phyloP scores from a whole-genome alignment of 768 basidiomycete genomes.

The Amanita pseudoporphyria region DNA sequence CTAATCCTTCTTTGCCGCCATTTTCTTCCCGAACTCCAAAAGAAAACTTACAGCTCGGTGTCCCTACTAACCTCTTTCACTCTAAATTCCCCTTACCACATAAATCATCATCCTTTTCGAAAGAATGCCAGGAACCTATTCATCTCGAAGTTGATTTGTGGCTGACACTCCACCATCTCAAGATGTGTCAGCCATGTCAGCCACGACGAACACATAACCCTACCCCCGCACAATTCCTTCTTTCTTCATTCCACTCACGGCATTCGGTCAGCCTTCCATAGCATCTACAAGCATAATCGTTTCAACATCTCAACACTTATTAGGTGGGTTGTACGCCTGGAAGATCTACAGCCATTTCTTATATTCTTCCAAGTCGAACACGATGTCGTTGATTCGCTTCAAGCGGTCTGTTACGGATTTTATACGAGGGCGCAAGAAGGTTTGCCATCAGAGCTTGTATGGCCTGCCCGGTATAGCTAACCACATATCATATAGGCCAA shows the following conservation, averaged over 20 bases:
- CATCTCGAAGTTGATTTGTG: neutral
- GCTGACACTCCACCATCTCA: slow-evolving; percentile 1
- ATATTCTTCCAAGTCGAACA: neutral
- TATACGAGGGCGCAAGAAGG: slow-evolving; percentile 6
- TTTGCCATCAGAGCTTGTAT: neutral
- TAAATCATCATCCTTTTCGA: too few relatives aligned
- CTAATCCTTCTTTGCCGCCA: too few relatives aligned
- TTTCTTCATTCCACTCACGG: neutral
- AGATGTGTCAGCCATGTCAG: slow-evolving; percentile 6
- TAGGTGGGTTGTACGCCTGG: neutral
- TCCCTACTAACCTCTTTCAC: too few relatives aligned
- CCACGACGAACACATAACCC: neutral
- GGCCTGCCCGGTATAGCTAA: neutral
- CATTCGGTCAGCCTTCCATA: neutral
- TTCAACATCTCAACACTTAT: neutral
- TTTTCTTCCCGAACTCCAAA: too few relatives aligned
- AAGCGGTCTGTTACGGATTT: slow-evolving; percentile 7
- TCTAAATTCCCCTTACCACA: too few relatives aligned
- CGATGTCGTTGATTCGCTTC: slow-evolving; percentile 4
- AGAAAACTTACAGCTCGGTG: too few relatives aligned
- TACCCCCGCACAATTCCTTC: neutral
- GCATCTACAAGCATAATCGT: neutral
- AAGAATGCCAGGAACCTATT: too few relatives aligned
- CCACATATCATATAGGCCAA: neutral
- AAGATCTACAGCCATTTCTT: neutral